Evolutionary conservation across 345 rosid genomes (phyloP), one percentile per base, ranked within the genome.

Genomic region (Kandelia obovata): DNA sequence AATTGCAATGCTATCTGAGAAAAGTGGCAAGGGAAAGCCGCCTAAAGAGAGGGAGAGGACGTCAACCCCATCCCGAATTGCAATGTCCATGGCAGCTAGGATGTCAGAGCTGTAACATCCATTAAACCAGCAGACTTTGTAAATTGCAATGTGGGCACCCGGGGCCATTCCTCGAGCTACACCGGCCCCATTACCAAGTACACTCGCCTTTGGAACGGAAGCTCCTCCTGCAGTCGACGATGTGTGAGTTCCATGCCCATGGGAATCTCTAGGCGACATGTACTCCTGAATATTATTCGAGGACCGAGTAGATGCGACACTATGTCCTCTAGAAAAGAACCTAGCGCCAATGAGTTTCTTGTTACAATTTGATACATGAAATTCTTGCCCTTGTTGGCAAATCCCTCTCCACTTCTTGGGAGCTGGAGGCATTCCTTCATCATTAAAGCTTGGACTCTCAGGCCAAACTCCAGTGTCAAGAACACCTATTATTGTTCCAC

Each of bases 381-480:
- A 90, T 21, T 43, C 73, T 68, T 89, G 83, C 21, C 98, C 98
- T 77, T 77, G 85, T 75, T 93, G 89, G 81, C 98, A 93, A 47
- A 76, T 53, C 20, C 98, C 98, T 69, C 73, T 79, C 98, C 96
- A 91, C 72, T 81, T 87, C n/a, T 70, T 66, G n/a, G 97, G 97
- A 53, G 75, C 68, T 0, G 89, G 84, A 6, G 96, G 88, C 93
- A 91, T 90, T 71, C 89, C 89, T 0, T 31, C 46, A 46, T 93
- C 97, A 53, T 83, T 70, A 58, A 90, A 89, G 77, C 98, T 93
- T 4, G 93, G 97, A 75, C 92, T 90, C 67, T 92, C 98, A 0
- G 98, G 97, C 98, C 97, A 90, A 71, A 89, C 81, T 58, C 97
- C 98, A 0, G 97, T 91, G 64, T 93, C 98, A 31, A 93, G 90